Conservation (phyloP, 768 basidiomycete species). For the Podaxis sp. region DNA sequence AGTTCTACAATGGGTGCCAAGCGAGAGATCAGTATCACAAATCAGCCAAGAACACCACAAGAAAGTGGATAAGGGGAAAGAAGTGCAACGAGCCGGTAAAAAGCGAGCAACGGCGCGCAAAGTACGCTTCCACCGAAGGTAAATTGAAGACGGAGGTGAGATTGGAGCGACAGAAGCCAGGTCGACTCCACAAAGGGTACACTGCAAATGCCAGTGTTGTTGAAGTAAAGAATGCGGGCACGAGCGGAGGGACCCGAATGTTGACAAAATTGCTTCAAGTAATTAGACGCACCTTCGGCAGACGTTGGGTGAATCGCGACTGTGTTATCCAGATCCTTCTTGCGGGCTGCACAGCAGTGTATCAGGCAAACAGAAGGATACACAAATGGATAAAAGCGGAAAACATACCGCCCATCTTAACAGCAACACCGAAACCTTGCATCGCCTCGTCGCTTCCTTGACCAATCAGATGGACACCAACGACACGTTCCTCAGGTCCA, state of each 20-base stretch:
- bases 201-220: background rate
- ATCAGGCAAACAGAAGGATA: conserved; percentile 4
- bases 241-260: background rate
- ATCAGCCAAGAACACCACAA: background rate
- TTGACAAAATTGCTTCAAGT: background rate
- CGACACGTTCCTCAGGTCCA: conserved; percentile 90
- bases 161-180: background rate
- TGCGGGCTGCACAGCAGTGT: conserved; percentile 47
- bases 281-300: conserved; percentile 60
- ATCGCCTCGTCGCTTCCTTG: conserved; percentile 89
- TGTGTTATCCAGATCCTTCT: conserved; percentile 81
- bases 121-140: background rate
- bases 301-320: conserved; percentile 93
- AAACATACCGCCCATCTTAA: conserved; percentile 83
- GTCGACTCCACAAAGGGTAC: background rate
- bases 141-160: background rate
- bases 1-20: conserved; percentile 23
- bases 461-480: conserved; percentile 95
- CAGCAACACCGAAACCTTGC: conserved; percentile 96
- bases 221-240: background rate
- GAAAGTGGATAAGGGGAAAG: background rate
- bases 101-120: background rate
- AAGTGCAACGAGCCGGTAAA: background rate
- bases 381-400: background rate
- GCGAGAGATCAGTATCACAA: conserved; percentile 5